Conservation (phyloP, 805 yeast species). For the Candida maris region DNA sequence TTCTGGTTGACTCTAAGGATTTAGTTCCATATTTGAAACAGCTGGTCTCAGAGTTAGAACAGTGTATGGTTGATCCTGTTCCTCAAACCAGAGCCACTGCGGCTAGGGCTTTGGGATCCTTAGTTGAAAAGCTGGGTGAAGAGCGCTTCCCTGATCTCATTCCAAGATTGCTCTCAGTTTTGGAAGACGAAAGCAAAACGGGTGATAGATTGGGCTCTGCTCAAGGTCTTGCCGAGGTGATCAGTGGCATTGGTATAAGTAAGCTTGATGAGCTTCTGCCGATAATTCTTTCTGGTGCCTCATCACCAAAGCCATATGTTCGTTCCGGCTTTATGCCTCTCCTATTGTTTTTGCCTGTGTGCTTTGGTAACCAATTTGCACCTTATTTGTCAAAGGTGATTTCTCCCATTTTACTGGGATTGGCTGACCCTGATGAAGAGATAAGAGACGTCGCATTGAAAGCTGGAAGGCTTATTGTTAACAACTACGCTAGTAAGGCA, state of each 20-base stretch:
- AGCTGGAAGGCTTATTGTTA: constrained; percentile 88
- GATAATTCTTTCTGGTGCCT: constrained; percentile 65
- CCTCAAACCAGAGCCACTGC: constrained; percentile 97
- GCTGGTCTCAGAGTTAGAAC: constrained; percentile 77
- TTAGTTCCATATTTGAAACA: constrained; percentile 77
- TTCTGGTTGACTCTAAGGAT: constrained; percentile 85
- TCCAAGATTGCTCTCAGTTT: constrained; percentile 69
- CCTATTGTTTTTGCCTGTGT: constrained; percentile 84
- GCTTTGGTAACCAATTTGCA: constrained; percentile 88
- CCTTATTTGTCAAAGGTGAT: constrained; percentile 83
- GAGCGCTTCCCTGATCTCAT: constrained; percentile 90
- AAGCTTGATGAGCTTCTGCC: constrained; percentile 91
- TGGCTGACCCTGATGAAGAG: constrained; percentile 85
- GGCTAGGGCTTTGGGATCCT: constrained; percentile 92
- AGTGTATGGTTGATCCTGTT: constrained; percentile 98
- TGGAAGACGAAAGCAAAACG: constrained; percentile 70
- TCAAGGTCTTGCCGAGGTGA: constrained; percentile 92
- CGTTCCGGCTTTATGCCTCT: constrained; percentile 94
- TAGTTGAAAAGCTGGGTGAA: constrained; percentile 95
- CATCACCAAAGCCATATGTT: constrained; percentile 60
- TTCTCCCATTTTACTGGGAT: constrained; percentile 87
- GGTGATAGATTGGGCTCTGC: constrained; percentile 97
- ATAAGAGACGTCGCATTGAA: constrained; percentile 86
- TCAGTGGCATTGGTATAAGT: constrained; percentile 83
- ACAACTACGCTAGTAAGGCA: constrained; percentile 87